Conservation (phyloP, 331 rosid species). For the Acacia pycnantha region DNA sequence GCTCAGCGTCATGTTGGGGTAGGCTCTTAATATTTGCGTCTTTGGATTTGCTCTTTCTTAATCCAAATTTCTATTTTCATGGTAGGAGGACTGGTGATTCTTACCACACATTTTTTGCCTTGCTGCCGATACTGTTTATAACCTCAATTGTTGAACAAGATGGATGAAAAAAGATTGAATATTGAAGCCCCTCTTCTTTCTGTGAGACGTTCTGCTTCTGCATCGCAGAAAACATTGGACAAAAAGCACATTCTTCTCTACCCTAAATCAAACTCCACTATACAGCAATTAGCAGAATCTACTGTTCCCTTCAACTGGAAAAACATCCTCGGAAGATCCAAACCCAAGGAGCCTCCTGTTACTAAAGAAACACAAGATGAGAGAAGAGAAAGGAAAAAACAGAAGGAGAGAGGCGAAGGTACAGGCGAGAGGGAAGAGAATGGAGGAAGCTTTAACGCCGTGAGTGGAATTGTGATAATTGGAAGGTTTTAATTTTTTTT, state of each 20-base stretch:
- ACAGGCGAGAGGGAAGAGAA: too few species aligned
- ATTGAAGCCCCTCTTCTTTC: slow-evolving; percentile 87
- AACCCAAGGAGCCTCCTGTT: slow-evolving; percentile 41
- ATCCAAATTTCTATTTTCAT: slow-evolving; percentile 26
- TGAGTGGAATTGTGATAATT: too few species aligned
- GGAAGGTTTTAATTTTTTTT: too few species aligned
- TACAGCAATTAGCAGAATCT: slow-evolving; percentile 74
- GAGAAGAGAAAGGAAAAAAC: too few species aligned
- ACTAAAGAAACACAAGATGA: slow-evolving; percentile 37
- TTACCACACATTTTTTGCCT: neutral
- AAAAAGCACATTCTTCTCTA: slow-evolving; percentile 46
- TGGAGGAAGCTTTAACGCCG: too few species aligned
- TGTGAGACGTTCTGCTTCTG: slow-evolving; percentile 72
- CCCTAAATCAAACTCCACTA: slow-evolving; percentile 42
- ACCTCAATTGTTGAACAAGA: slow-evolving; percentile 28
- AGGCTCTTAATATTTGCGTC: neutral
- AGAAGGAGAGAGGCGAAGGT: too few species aligned
- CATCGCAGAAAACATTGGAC: slow-evolving; percentile 45
- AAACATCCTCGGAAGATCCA: slow-evolving; percentile 75
- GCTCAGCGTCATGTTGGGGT: neutral
- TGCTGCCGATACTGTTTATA: slow-evolving; percentile 22
- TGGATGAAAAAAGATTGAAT: slow-evolving; percentile 80
- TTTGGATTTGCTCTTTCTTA: neutral
- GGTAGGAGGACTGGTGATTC: slow-evolving; percentile 13
- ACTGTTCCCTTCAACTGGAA: slow-evolving; percentile 94